A percentile compares a stretch with the other conserved stretches of the same genome.
phyloP scores from a whole-genome alignment of 208 protist genomes.

The Trichomonas vaginalis region DNA sequence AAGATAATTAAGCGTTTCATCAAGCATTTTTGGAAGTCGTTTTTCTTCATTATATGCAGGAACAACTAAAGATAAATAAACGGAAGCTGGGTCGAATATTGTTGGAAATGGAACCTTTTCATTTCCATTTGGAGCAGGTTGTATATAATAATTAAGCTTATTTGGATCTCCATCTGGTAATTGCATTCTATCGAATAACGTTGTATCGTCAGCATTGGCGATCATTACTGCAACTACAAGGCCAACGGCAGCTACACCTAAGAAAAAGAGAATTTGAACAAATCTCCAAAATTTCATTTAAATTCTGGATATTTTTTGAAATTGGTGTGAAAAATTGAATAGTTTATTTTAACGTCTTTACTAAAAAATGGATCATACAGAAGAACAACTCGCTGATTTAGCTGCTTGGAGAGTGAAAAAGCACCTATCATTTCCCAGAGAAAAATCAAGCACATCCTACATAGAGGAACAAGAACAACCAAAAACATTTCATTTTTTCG shows the following conservation, averaged over 20 bases:
- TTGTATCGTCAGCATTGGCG: neutral
- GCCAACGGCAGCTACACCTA: too few species aligned
- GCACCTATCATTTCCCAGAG: neutral
- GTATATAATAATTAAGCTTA: neutral
- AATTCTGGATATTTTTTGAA: too few species aligned
- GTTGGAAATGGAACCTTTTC: neutral
- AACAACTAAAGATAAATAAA: conserved; percentile 25
- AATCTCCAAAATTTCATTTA: too few species aligned
- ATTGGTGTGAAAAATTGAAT: too few species aligned
- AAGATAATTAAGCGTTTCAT: conserved; percentile 21
- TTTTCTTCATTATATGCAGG: conserved; percentile 31
- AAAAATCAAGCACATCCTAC: neutral
- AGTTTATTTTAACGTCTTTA: neutral
- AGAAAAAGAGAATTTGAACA: too few species aligned
- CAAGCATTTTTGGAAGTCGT: conserved; percentile 20
- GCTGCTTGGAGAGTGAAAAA: neutral
- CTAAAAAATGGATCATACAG: neutral
- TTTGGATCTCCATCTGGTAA: neutral
- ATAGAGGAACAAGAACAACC: neutral
- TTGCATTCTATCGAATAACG: neutral
- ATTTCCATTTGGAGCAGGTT: neutral
- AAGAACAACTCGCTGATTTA: neutral
- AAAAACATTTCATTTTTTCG: conserved; percentile 2
- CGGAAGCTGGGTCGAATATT: neutral
- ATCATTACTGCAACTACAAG: too few species aligned